These are phyloP conservation scores for Paramecium biaurelia DNA, from an alignment of 73 alveolate genomes.

Conservation along the genomic window DNA sequence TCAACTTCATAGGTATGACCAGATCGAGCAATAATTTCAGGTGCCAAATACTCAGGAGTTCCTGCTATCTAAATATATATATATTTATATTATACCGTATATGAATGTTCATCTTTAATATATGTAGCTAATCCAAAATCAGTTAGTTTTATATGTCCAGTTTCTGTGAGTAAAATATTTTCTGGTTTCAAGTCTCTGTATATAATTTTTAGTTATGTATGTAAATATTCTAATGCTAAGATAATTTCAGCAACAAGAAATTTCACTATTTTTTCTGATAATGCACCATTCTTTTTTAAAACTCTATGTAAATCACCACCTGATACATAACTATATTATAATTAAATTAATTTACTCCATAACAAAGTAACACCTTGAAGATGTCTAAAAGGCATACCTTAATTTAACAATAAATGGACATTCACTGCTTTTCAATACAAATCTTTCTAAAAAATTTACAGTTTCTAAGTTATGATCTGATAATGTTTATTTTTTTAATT, in stretches of 20 bases:
- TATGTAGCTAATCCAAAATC: slow-evolving; percentile 92
- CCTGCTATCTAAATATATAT: slow-evolving; percentile 72
- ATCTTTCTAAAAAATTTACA: slow-evolving; percentile 85
- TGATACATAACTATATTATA: neutral
- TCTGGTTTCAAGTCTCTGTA: slow-evolving; percentile 93
- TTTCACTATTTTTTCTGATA: slow-evolving; percentile 40
- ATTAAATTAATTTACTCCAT: slow-evolving; percentile 68
- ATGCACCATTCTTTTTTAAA: slow-evolving; percentile 42
- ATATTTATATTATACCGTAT: neutral
- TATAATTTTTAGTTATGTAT: slow-evolving; percentile 59
- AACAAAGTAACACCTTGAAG: slow-evolving; percentile 84
- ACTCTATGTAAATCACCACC: slow-evolving; percentile 64
- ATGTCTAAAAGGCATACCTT: slow-evolving; percentile 85
- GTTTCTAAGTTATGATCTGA: slow-evolving; percentile 78
- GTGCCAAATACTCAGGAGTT: slow-evolving; percentile 92
- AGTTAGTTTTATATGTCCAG: slow-evolving; percentile 87
- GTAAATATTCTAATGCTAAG: slow-evolving; percentile 69
- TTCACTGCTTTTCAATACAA: slow-evolving; percentile 71
- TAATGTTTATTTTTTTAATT: slow-evolving; percentile 79
- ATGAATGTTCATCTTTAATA: slow-evolving; percentile 6
- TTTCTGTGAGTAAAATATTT: slow-evolving; percentile 83
- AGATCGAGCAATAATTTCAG: slow-evolving; percentile 77
- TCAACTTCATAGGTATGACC: slow-evolving; percentile 86
- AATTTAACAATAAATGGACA: slow-evolving; percentile 89
- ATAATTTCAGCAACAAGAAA: slow-evolving; percentile 65